phyloP scores from a whole-genome alignment of 2,329 filamentous ascomycete species.

The Aspergillus fijiensis region DNA sequence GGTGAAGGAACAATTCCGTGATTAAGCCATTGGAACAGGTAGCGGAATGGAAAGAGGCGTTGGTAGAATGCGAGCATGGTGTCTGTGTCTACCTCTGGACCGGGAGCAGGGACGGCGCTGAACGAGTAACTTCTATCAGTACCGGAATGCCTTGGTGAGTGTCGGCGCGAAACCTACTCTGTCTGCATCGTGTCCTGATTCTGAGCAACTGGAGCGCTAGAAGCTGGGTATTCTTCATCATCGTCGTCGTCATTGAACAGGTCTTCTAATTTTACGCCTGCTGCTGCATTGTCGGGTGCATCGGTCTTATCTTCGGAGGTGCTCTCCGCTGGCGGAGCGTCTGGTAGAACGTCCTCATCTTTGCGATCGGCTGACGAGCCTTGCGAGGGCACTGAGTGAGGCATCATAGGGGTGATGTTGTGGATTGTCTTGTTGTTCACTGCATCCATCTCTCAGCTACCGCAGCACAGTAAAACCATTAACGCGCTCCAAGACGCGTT shows the following conservation, averaged over 20 bases:
- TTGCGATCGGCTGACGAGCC: constrained; percentile 43
- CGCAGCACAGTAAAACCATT: constrained; percentile 6
- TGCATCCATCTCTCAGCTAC: background rate
- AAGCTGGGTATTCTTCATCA: constrained; percentile 55
- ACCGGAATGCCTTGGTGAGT: constrained; percentile 7
- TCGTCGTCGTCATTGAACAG: constrained; percentile 61
- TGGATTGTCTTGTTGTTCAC: background rate
- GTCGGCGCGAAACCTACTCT: constrained; percentile 33
- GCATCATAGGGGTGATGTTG: constrained; percentile 28
- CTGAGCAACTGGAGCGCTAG: constrained; percentile 51
- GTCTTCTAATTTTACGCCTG: constrained; percentile 53
- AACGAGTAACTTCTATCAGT: constrained; percentile 19
- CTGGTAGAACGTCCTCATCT: constrained; percentile 44
- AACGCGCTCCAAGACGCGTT: constrained; percentile 24
- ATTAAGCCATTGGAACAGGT: constrained; percentile 97
- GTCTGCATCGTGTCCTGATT: constrained; percentile 36
- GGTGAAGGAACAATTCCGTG: constrained; percentile 81
- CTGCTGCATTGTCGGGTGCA: constrained; percentile 19
- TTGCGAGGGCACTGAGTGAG: constrained; percentile 36
- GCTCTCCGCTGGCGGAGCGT: constrained; percentile 32
- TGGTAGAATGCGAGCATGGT: constrained; percentile 94
- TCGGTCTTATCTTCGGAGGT: constrained; percentile 4
- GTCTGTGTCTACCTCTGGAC: constrained; percentile 67
- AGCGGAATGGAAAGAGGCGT: constrained; percentile 89
- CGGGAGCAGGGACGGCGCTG: constrained; percentile 38